Conservation (phyloP, 306 rosid genomes). For the Notholithocarpus densiflorus region DNA sequence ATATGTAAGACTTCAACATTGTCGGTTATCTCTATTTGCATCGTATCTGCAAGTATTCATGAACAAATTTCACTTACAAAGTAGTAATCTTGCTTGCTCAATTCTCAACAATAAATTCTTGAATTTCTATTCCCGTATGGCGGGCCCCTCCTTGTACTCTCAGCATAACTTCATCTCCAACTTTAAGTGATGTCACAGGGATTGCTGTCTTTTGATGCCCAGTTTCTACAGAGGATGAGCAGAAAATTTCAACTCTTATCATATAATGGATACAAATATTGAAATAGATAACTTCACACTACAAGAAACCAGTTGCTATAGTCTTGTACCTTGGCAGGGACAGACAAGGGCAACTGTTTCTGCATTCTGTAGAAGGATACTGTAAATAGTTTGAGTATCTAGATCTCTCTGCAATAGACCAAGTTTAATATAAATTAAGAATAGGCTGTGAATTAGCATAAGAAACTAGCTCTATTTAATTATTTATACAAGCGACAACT, state of each 20-base stretch:
- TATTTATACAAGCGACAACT: neutral
- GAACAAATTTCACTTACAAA: constrained; percentile 22
- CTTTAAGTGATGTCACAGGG: constrained; percentile 73
- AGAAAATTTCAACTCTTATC: neutral
- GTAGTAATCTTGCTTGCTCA: constrained; percentile 26
- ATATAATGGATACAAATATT: constrained; percentile 7
- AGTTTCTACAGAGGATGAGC: constrained; percentile 36
- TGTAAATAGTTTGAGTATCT: constrained; percentile 46
- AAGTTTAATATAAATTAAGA: neutral
- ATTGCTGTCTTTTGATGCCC: constrained; percentile 36
- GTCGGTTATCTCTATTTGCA: constrained; percentile 6
- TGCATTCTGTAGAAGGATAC: constrained; percentile 81
- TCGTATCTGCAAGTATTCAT: neutral
- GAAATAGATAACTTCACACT: neutral
- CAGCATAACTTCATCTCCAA: constrained; percentile 69
- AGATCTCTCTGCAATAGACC: constrained; percentile 40
- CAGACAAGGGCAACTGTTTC: constrained; percentile 85
- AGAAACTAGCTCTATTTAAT: neutral
- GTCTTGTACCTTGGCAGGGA: constrained; percentile 47
- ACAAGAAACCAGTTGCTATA: neutral
- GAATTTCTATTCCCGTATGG: constrained; percentile 90
- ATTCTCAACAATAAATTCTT: constrained; percentile 88
- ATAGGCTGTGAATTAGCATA: neutral
- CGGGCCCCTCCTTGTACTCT: constrained; percentile 90
- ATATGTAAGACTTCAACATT: constrained; percentile 2